Evolutionary conservation across 305 asterid species (phyloP).

Genomic region (Salvia sclarea): DNA sequence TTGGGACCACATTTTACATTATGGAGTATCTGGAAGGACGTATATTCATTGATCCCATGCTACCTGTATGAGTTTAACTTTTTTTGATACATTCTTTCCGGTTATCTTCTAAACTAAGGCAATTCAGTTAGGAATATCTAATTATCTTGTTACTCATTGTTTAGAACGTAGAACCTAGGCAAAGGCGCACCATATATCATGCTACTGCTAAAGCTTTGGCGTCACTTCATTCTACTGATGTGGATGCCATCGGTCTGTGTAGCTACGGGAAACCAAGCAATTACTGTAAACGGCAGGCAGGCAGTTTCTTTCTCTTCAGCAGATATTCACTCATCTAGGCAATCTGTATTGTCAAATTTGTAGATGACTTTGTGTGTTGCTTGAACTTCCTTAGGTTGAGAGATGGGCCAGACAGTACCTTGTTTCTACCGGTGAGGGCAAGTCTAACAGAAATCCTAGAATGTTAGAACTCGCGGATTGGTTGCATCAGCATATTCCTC

Average conservation of each 20-base stretch:
- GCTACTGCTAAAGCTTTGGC: constrained; percentile 89
- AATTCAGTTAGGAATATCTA: constrained; percentile 13
- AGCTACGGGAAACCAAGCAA: constrained; percentile 68
- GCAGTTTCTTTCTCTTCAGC: constrained; percentile 15
- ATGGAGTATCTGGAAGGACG: constrained; percentile 97
- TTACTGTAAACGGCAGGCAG: constrained; percentile 92
- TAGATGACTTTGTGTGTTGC: not conserved
- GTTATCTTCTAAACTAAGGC: constrained; percentile 7
- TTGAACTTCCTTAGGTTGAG: constrained; percentile 63
- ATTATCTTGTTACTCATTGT: constrained; percentile 25
- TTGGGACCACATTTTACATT: constrained; percentile 94
- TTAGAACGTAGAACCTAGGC: constrained; percentile 66
- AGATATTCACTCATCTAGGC: not conserved
- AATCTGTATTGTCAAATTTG: not conserved
- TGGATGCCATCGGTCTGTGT: constrained; percentile 70
- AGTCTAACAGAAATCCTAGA: constrained; percentile 79
- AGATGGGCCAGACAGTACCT: constrained; percentile 94
- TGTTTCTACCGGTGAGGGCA: constrained; percentile 78
- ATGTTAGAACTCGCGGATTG: constrained; percentile 81
- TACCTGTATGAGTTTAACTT: constrained; percentile 56
- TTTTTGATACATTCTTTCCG: constrained; percentile 19
- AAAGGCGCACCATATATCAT: constrained; percentile 66
- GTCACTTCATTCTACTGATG: constrained; percentile 76
- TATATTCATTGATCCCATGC: constrained; percentile 75
- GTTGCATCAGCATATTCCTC: constrained; percentile 79